Evolutionary conservation across 371 early-diverging fungal genomes (phyloP).

Genomic region (Coemansia sp.): DNA sequence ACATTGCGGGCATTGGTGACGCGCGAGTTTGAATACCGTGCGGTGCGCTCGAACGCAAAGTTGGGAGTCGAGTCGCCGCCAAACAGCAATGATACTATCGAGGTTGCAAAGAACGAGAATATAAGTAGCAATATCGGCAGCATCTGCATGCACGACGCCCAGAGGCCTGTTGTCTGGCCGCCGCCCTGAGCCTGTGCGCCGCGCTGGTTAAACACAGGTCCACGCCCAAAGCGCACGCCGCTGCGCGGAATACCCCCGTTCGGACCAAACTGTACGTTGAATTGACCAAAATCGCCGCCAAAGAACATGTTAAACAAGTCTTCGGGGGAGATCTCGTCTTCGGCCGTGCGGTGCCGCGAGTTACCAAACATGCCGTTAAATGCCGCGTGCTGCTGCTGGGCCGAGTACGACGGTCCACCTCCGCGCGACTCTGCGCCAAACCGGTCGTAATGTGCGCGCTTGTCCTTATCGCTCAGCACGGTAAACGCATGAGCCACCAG

Average conservation of each 20-base stretch:
- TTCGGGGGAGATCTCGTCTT: conserved; percentile 87
- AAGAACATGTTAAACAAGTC: conserved; percentile 97
- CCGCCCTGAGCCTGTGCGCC: conserved; percentile 1
- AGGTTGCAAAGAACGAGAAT: conserved; percentile 55
- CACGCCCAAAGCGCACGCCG: conserved; percentile 13
- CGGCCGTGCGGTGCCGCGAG: conserved; percentile 43
- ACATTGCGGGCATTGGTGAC: conserved; percentile 51
- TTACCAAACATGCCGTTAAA: not conserved
- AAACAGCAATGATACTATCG: conserved; percentile 49
- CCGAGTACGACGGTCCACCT: conserved; percentile 17
- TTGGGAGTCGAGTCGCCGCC: conserved; percentile 36
- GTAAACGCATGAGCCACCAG: conserved; percentile 89
- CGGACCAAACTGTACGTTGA: conserved; percentile 49
- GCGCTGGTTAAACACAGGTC: conserved; percentile 1
- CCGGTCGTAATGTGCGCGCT: conserved; percentile 82
- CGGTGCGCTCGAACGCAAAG: conserved; percentile 47
- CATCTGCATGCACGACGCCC: conserved; percentile 53
- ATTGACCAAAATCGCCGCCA: conserved; percentile 62
- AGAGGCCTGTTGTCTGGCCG: conserved; percentile 24
- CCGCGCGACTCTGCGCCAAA: conserved; percentile 66
- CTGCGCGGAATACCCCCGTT: conserved; percentile 16
- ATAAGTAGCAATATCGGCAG: conserved; percentile 61
- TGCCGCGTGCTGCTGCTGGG: conserved; percentile 2
- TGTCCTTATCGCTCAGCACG: conserved; percentile 81
- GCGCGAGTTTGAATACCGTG: conserved; percentile 32